These are phyloP conservation scores for Parmales sp. DNA, from an alignment of 108 stramenopile species.

Conservation along the genomic window DNA sequence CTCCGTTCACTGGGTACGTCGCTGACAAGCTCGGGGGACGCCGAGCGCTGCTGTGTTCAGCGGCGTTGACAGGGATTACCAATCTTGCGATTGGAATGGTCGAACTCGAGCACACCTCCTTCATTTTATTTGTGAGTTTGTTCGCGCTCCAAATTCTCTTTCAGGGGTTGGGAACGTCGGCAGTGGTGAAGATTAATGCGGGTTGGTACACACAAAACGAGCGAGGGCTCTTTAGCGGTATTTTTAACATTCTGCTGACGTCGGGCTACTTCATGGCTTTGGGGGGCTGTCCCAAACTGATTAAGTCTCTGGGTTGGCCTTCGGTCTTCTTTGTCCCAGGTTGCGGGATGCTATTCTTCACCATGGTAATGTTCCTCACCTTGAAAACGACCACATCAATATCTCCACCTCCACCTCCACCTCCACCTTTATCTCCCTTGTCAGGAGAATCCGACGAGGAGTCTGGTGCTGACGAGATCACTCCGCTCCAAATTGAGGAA, in stretches of 20 bases:
- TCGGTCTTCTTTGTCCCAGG: conserved; percentile 2
- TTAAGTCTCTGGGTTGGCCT: neutral
- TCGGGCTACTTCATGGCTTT: conserved; percentile 1
- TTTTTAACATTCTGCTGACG: conserved; percentile 2
- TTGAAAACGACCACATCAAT: too few relatives aligned
- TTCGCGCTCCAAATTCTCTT: neutral
- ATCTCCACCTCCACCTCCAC: too few relatives aligned
- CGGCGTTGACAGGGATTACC: neutral
- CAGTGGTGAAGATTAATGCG: neutral
- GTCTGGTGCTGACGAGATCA: too few relatives aligned
- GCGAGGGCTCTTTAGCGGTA: neutral
- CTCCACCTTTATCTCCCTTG: too few relatives aligned
- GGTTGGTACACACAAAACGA: neutral
- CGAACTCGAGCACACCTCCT: neutral
- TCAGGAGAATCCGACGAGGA: too few relatives aligned
- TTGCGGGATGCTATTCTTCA: neutral
- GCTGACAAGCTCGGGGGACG: neutral
- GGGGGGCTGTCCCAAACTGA: neutral
- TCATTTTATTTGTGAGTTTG: neutral
- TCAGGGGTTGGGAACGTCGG: conserved; percentile 6
- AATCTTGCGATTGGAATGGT: neutral
- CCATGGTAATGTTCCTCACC: neutral
- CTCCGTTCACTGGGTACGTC: neutral
- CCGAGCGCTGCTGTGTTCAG: neutral
- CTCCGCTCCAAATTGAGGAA: too few relatives aligned